phyloP scores from a whole-genome alignment of 2,329 filamentous ascomycete genomes.

The Xylariaceae sp. region DNA sequence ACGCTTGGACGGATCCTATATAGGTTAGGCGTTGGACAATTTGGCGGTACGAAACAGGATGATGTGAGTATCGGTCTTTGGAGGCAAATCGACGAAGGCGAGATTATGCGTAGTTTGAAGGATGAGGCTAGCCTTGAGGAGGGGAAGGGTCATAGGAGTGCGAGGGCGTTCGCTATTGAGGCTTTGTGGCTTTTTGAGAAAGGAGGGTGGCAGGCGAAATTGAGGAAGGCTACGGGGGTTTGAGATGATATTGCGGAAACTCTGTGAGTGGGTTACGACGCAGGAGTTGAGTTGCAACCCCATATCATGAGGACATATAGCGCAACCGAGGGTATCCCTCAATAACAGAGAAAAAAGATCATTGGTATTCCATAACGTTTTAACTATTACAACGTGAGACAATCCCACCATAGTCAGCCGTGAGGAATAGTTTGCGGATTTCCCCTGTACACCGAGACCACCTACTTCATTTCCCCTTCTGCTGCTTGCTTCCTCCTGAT shows the following conservation, averaged over 20 bases:
- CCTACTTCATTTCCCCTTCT: too few species aligned
- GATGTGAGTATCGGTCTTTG: conserved; percentile 77
- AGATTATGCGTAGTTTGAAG: conserved; percentile 72
- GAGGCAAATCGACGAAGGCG: conserved; percentile 72
- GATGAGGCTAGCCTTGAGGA: conserved; percentile 68
- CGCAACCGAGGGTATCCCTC: not conserved
- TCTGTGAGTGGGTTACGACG: too few species aligned
- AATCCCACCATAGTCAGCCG: conserved; percentile 1
- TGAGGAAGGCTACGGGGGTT: conserved; percentile 46
- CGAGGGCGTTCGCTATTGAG: conserved; percentile 80
- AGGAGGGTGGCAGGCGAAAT: conserved; percentile 65
- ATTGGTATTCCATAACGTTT: conserved; percentile 24
- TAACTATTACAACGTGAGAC: conserved; percentile 29
- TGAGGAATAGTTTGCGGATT: too few species aligned
- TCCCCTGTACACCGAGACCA: too few species aligned
- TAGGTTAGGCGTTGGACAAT: conserved; percentile 71
- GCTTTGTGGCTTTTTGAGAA: conserved; percentile 80
- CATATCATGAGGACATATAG: conserved; percentile 12
- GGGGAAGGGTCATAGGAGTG: conserved; percentile 71
- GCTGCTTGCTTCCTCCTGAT: not conserved
- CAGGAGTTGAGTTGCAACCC: conserved; percentile 5
- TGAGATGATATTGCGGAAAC: too few species aligned
- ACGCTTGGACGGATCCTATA: conserved; percentile 84
- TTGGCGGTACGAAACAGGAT: conserved; percentile 63
- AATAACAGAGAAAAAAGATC: too few species aligned